phyloP scores from a whole-genome alignment of 768 basidiomycete genomes.

The Chalciporus pseudorubinellus region DNA sequence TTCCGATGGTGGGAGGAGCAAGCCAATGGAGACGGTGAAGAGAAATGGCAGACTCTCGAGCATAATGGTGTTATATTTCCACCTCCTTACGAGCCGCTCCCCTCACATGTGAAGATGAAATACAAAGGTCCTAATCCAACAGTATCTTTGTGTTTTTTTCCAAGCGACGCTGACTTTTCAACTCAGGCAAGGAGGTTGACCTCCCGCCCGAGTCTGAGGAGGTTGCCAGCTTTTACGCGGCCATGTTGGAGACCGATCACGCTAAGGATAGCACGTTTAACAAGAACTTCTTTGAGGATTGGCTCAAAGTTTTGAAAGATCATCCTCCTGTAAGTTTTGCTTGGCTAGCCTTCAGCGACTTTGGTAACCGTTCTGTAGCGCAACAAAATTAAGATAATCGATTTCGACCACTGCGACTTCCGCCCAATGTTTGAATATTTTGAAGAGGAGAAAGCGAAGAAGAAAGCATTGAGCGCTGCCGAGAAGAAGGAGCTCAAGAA shows the following conservation, averaged over 20 bases:
- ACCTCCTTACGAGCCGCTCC: slow-evolving; percentile 86
- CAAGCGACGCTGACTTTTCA: slow-evolving; percentile 15
- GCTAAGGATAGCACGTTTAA: slow-evolving; percentile 85
- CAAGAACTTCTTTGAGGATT: slow-evolving; percentile 95
- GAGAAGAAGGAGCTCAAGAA: slow-evolving; percentile 94
- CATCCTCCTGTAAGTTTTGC: slow-evolving; percentile 71
- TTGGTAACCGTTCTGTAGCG: slow-evolving; percentile 39
- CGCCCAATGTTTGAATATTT: slow-evolving; percentile 91
- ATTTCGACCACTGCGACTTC: slow-evolving; percentile 87
- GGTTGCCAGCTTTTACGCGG: slow-evolving; percentile 94
- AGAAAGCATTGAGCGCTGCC: slow-evolving; percentile 78
- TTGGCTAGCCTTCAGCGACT: slow-evolving; percentile 5
- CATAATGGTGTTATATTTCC: slow-evolving; percentile 96
- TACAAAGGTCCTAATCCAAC: slow-evolving; percentile 71
- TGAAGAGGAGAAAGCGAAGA: slow-evolving; percentile 89
- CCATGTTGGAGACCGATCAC: slow-evolving; percentile 90
- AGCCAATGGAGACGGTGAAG: slow-evolving; percentile 67
- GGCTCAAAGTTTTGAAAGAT: slow-evolving; percentile 69
- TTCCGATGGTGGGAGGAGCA: slow-evolving; percentile 89
- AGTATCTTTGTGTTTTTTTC: slow-evolving; percentile 5
- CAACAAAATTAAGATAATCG: slow-evolving; percentile 70
- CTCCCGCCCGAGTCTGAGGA: slow-evolving; percentile 89
- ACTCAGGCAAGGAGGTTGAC: slow-evolving; percentile 69
- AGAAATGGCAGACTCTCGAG: slow-evolving; percentile 94
- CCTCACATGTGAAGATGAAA: slow-evolving; percentile 84